phyloP scores from a whole-genome alignment of 345 rosid genomes.

The Eucalyptus curtisii region DNA sequence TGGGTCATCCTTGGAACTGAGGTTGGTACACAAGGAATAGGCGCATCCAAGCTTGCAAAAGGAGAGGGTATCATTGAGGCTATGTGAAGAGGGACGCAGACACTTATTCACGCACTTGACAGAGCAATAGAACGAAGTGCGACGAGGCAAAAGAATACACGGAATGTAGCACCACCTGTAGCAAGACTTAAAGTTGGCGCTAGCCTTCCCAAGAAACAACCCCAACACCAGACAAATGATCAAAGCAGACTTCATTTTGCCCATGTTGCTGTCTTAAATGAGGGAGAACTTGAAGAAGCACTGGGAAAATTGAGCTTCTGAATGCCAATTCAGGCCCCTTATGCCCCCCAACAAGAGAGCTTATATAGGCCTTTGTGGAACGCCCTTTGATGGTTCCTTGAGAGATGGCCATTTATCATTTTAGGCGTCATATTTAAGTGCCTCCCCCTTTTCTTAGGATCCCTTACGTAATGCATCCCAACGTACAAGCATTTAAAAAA shows the following conservation, averaged over 20 bases:
- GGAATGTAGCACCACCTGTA: constrained; percentile 14
- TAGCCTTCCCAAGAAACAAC: background rate
- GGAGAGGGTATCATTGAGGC: background rate
- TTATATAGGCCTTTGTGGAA: background rate
- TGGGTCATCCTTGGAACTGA: constrained; percentile 26
- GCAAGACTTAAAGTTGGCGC: constrained; percentile 11
- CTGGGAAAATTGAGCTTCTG: background rate
- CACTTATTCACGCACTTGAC: constrained; percentile 20
- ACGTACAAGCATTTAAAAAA: background rate
- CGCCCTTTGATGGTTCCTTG: background rate
- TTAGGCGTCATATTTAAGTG: background rate
- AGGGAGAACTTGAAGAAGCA: background rate
- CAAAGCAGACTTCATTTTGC: background rate
- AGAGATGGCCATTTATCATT: background rate
- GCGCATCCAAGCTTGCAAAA: constrained; percentile 41
- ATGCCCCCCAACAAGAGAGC: background rate
- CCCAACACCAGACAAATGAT: constrained; percentile 6
- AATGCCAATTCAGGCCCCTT: background rate
- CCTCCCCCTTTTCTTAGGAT: background rate
- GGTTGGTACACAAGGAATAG: constrained; percentile 10
- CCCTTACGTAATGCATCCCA: background rate
- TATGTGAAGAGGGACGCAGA: background rate
- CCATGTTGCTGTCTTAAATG: background rate
- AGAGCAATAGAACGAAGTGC: background rate
- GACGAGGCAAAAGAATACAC: constrained; percentile 3